These are phyloP conservation scores for Dicorynia guianensis DNA, from an alignment of 306 rosid genomes.

Conservation along the genomic window DNA sequence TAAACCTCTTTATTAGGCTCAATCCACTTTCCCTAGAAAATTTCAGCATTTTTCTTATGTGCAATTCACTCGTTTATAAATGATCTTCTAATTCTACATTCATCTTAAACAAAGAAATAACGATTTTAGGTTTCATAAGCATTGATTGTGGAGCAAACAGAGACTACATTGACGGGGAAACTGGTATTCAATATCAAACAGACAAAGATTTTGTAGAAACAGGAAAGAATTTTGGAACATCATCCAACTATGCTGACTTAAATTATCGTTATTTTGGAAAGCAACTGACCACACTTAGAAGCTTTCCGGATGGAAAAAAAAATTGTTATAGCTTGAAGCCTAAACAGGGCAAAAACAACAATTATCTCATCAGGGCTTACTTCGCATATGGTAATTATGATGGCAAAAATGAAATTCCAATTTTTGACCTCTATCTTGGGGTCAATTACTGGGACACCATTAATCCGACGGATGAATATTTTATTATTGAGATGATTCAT, in stretches of 20 bases:
- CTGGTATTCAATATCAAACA: conserved; percentile 26
- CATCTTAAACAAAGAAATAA: no score
- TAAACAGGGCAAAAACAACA: conserved; percentile 34
- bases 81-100: no score
- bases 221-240: conserved; percentile 10
- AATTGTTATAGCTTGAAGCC: conserved; percentile 54
- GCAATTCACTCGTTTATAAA: no score
- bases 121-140: conserved; percentile 47
- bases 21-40: no score
- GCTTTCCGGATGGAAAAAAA: conserved; percentile 50
- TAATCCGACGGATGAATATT: no score
- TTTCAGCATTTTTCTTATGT: no score
- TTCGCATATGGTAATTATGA: conserved; percentile 54
- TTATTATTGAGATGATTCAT: neutral
- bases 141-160: conserved; percentile 45
- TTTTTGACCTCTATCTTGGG: conserved; percentile 6
- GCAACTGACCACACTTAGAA: conserved; percentile 40
- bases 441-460: neutral
- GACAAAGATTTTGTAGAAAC: conserved; percentile 42
- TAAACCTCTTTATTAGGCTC: no score
- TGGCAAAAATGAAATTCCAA: conserved; percentile 8
- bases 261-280: neutral
- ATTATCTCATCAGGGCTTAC: conserved; percentile 48
- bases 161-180: conserved; percentile 4
- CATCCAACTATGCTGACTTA: neutral